Evolutionary conservation across 2,329 filamentous ascomycete species (phyloP).

Genomic region (Fusarium sp.): DNA sequence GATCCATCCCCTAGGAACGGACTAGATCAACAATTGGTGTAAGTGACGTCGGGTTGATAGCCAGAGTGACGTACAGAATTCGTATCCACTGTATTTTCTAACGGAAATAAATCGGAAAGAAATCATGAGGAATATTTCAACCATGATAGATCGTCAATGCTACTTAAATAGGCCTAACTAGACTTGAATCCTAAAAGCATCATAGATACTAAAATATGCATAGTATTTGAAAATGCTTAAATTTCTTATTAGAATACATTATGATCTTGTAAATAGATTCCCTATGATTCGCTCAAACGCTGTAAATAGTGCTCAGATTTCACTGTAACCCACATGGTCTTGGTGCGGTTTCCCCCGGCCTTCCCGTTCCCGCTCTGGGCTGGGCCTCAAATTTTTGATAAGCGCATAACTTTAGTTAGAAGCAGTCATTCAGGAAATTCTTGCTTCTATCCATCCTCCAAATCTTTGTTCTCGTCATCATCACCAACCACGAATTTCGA

Average conservation of each 20-base stretch:
- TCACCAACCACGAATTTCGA: slow-evolving; percentile 10
- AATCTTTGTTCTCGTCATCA: slow-evolving; percentile 36
- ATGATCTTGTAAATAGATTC: background rate
- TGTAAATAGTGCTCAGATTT: background rate
- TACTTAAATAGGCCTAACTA: background rate
- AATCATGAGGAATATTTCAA: background rate
- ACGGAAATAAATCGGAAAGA: slow-evolving; percentile 12
- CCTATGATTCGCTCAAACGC: background rate
- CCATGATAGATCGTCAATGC: background rate
- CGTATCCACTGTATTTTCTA: slow-evolving; percentile 4
- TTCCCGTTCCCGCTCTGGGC: slow-evolving; percentile 12
- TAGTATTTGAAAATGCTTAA: no score
- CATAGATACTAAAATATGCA: background rate
- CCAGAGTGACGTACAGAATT: slow-evolving; percentile 32
- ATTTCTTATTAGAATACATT: background rate
- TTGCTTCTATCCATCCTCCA: slow-evolving; percentile 19
- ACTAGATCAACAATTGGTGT: slow-evolving; percentile 17
- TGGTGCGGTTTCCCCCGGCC: slow-evolving; percentile 34
- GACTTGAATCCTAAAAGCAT: background rate
- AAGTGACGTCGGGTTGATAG: slow-evolving; percentile 48
- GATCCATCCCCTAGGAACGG: slow-evolving; percentile 9
- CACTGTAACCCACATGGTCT: background rate
- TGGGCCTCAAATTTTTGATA: slow-evolving; percentile 31
- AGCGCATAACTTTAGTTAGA: slow-evolving; percentile 3
- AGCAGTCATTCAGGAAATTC: slow-evolving; percentile 29